These are phyloP conservation scores for Plasmodium billcollinsi DNA, from an alignment of 169 alveolate genomes.

Conservation along the genomic window DNA sequence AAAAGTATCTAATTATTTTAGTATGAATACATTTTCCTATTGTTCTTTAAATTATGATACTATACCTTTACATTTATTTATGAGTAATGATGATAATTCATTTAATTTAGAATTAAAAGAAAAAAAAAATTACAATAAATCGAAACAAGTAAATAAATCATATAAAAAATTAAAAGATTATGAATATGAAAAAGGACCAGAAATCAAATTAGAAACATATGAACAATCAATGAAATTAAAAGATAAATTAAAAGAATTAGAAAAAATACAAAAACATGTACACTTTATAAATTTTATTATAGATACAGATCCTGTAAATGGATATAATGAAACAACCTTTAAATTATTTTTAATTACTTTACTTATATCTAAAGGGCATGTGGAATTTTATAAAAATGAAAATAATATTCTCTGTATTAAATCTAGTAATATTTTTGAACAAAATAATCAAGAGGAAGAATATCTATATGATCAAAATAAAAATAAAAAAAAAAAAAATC, in stretches of 20 bases:
- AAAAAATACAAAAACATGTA: constrained; percentile 26
- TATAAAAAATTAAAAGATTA: constrained; percentile 55
- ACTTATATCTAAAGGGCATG: constrained; percentile 81
- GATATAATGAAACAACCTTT: constrained; percentile 83
- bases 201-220: constrained; percentile 54
- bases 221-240: constrained; percentile 72
- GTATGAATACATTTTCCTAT: constrained; percentile 16
- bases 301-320: constrained; percentile 81
- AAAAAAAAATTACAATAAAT: constrained; percentile 19
- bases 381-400: constrained; percentile 63
- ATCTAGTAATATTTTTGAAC: constrained; percentile 8
- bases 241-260: constrained; percentile 38
- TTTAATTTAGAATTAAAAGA: constrained; percentile 30
- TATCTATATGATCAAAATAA: neutral
- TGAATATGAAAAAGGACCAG: constrained; percentile 29
- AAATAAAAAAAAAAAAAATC: constrained; percentile 24
- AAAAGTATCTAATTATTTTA: constrained; percentile 41
- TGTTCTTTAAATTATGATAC: constrained; percentile 52
- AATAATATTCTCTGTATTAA: constrained; percentile 33
- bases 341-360: constrained; percentile 81
- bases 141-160: constrained; percentile 5
- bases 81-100: neutral
- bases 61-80: constrained; percentile 35
- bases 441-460: neutral
- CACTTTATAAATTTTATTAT: constrained; percentile 82